Evolutionary conservation across 2,329 filamentous ascomycete species (phyloP), one percentile per base, ranked within the genome.

Genomic region (Alternaria sp.): DNA sequence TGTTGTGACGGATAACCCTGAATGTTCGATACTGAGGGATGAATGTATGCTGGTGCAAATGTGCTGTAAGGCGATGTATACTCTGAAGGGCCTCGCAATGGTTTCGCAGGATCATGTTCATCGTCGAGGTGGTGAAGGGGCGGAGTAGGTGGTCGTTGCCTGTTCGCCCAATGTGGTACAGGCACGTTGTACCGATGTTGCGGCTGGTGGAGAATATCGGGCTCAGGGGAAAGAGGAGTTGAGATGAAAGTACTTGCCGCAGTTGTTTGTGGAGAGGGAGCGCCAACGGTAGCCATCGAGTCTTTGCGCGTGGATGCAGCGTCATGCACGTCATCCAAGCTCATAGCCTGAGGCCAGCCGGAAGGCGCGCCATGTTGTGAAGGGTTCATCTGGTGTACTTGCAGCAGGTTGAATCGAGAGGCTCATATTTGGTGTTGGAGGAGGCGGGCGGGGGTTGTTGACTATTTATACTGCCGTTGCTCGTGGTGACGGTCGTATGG

Each of bases 331-430:
- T 61, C 61, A 60, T 57, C 60, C 56, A n/a, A 50, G 50, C 11
- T 30, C 49, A 57, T 56, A 11, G 7, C 13, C 30, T 21, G 23
- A 50, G 40, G 23, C 54, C 25, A 51, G 13, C 32, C 25, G 44
- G 46, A 25, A 58, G 59, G 65, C 45, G 30, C 45, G 44, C 26
- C 21, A 23, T 19, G 17, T 13, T 44, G 56, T 21, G 56, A 52
- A 55, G 55, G 52, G 23, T 59, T 59, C 62, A 62, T 67, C 11
- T 36, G 44, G 36, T 26, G 25, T 55, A 12, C 50, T n/a, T 60
- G 55, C 28, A 49, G 50, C n/a, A 21, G 25, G 36, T 56, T 46
- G 50, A 25, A 7, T 49, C 8, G 50, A 21, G n/a, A 12, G 30
- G 32, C 28, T 23, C 61, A 64, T 61, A 11, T 9, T 59, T 12